Evolutionary conservation across 78 protist species (phyloP).

Genomic region (Mantamonas sphyraenae): DNA sequence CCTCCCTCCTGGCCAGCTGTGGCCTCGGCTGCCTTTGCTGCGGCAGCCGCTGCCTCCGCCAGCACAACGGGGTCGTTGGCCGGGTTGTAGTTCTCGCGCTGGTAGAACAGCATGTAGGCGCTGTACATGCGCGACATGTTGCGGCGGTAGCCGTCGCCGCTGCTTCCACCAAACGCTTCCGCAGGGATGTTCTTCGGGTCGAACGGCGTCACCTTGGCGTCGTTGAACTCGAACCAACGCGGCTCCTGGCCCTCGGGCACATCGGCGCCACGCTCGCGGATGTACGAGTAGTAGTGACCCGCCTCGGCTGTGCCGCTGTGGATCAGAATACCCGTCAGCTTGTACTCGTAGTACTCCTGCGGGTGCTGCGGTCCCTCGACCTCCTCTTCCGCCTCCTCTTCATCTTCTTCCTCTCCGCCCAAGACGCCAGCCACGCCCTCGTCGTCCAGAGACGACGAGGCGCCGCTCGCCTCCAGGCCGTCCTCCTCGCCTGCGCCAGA

Average conservation of each 20-base stretch:
- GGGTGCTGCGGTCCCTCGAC: background rate
- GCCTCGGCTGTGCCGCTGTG: conserved; percentile 59
- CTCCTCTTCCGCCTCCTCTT: no score
- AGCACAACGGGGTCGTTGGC: background rate
- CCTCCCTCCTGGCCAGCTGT: no score
- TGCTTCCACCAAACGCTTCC: conserved; percentile 34
- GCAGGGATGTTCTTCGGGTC: conserved; percentile 12
- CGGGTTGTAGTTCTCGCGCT: background rate
- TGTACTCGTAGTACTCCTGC: conserved; percentile 7
- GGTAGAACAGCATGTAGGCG: conserved; percentile 60
- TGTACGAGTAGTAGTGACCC: conserved; percentile 57
- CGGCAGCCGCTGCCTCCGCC: no score
- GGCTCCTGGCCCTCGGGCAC: no score
- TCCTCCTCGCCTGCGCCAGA: no score
- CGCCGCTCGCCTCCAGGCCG: no score
- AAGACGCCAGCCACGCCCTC: no score
- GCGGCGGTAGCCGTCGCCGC: background rate
- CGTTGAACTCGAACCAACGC: conserved; percentile 43
- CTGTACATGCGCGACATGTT: conserved; percentile 2
- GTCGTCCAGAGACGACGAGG: no score
- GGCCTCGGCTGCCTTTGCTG: no score
- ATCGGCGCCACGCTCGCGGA: no score
- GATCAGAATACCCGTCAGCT: conserved; percentile 42
- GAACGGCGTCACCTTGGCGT: conserved; percentile 30
- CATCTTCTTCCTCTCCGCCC: no score